Conservation (phyloP, 257 asterid species). For the Asclepias syriaca region DNA sequence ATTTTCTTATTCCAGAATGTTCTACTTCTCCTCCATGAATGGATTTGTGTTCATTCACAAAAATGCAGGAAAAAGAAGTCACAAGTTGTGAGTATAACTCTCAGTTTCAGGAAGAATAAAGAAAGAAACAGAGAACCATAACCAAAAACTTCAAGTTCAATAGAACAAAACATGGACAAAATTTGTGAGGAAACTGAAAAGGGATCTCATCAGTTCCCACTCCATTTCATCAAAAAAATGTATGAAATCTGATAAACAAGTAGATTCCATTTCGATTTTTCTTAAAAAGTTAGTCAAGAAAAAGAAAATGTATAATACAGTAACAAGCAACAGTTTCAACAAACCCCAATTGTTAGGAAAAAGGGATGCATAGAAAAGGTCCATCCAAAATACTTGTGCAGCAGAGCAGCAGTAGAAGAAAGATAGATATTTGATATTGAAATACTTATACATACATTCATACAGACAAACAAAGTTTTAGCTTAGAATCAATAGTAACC, state of each 20-base stretch:
- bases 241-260: neutral
- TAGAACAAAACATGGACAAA: neutral
- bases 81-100: neutral
- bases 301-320: neutral
- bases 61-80: neutral
- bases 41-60: neutral
- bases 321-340: neutral
- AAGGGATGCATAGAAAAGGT: neutral
- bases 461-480: neutral
- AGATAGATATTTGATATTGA: neutral
- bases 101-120: no score
- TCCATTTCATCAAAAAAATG: neutral
- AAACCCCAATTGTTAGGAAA: neutral
- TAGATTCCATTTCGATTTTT: neutral
- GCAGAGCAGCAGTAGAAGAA: neutral
- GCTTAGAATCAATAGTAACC: slow-evolving; percentile 22
- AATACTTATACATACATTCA: slow-evolving; percentile 3
- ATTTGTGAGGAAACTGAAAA: neutral
- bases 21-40: neutral
- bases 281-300: neutral
- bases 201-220: neutral
- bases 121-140: neutral
- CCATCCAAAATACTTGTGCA: slow-evolving; percentile 5
- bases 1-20: neutral
- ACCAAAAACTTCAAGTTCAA: neutral